Conservation (phyloP, 139 green algal genomes). For the Chlamydomonas schloesseri region DNA sequence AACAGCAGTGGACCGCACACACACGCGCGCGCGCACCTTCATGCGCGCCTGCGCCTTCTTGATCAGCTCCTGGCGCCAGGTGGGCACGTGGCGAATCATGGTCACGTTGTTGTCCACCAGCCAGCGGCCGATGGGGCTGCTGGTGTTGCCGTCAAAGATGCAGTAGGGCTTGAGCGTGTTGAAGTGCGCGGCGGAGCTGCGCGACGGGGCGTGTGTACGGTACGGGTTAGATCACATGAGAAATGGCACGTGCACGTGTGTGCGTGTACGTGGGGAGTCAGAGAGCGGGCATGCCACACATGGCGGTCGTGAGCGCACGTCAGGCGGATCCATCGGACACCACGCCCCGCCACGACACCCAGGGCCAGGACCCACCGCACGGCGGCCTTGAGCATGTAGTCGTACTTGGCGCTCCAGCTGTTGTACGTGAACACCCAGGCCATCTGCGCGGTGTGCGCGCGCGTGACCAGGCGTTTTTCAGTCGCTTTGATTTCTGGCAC, state of each 20-base stretch:
- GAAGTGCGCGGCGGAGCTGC: conserved; percentile 14
- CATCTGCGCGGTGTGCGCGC: background rate
- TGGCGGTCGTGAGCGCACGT: too few species aligned
- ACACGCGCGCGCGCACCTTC: too few species aligned
- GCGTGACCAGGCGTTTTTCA: too few species aligned
- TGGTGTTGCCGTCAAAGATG: conserved; percentile 55
- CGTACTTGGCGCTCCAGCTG: conserved; percentile 36
- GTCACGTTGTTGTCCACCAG: conserved; percentile 45
- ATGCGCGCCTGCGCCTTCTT: conserved; percentile 26
- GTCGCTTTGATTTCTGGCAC: too few species aligned
- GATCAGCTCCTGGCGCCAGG: conserved; percentile 47
- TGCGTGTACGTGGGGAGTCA: too few species aligned
- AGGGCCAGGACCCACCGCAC: conserved; percentile 38
- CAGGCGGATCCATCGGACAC: too few species aligned
- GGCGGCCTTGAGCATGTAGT: conserved; percentile 59
- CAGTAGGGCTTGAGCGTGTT: conserved; percentile 49
- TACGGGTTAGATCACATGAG: too few species aligned
- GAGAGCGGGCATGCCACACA: too few species aligned
- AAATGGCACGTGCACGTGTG: too few species aligned
- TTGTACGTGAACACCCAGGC: conserved; percentile 67
- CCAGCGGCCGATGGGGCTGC: conserved; percentile 36
- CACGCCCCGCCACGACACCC: too few species aligned
- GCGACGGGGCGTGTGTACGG: too few species aligned
- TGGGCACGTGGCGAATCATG: conserved; percentile 52
- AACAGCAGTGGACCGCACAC: too few species aligned